A percentile compares a stretch with the other conserved stretches of the same genome.
Conservation (phyloP, 306 rosid species). For the Fragaria iinumae region DNA sequence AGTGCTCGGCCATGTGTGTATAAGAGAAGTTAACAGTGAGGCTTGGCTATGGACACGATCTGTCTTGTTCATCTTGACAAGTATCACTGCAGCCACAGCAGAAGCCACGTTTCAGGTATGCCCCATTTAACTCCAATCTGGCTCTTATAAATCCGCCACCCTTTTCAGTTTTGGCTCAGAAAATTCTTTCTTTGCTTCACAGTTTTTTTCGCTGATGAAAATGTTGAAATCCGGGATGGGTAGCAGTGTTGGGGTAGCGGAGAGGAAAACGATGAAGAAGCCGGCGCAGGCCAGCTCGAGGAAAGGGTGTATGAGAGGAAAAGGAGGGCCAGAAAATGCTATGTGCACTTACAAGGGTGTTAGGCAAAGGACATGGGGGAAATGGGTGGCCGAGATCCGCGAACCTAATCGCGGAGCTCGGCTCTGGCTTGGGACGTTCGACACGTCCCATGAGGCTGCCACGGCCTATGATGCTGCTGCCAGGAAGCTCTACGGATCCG, state of each 20-base stretch:
- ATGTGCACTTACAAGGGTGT: conserved; percentile 85
- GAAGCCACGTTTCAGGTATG: conserved; percentile 67
- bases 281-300: conserved; percentile 70
- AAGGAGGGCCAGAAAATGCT: conserved; percentile 90
- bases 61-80: conserved; percentile 52
- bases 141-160: conserved; percentile 32
- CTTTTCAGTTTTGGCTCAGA: neutral
- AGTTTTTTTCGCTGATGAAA: neutral
- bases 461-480: conserved; percentile 82
- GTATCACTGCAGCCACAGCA: conserved; percentile 42
- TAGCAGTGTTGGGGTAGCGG: conserved; percentile 16
- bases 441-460: conserved; percentile 76
- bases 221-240: conserved; percentile 44
- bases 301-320: conserved; percentile 92
- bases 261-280: conserved; percentile 35
- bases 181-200: neutral
- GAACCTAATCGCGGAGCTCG: conserved; percentile 93
- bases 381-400: conserved; percentile 97
- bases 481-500: conserved; percentile 67
- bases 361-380: conserved; percentile 94
- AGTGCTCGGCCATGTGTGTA: conserved; percentile 61
- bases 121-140: neutral
- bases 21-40: conserved; percentile 45
- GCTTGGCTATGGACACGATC: conserved; percentile 59
- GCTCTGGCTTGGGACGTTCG: conserved; percentile 92